Evolutionary conservation across 495 filamentous ascomycete genomes (phyloP).

Genomic region (Trichoderma gamsii): DNA sequence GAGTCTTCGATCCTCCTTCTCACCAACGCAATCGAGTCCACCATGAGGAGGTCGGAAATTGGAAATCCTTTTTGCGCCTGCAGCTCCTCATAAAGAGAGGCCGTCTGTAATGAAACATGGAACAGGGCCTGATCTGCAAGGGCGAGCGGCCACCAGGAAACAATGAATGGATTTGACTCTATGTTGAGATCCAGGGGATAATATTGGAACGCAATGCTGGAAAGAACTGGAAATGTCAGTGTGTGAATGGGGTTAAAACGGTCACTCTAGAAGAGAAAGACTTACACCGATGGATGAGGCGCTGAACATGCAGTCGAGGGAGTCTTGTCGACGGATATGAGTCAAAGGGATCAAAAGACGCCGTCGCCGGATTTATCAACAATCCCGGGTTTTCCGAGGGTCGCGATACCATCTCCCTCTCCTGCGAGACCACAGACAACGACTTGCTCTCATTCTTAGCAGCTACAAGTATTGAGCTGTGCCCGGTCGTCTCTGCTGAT

Average conservation of each 20-base stretch:
- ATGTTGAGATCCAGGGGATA: slow-evolving; percentile 46
- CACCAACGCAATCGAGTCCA: slow-evolving; percentile 43
- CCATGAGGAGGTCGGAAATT: slow-evolving; percentile 46
- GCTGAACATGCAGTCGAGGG: slow-evolving; percentile 38
- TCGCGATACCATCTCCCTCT: slow-evolving; percentile 6
- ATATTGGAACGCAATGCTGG: slow-evolving; percentile 50
- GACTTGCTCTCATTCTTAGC: neutral
- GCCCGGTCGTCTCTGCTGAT: neutral
- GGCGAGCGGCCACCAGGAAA: slow-evolving; percentile 51
- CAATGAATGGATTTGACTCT: slow-evolving; percentile 45
- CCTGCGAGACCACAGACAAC: slow-evolving; percentile 1
- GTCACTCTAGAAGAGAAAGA: slow-evolving; percentile 14
- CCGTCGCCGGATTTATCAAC: slow-evolving; percentile 19
- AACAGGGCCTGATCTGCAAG: slow-evolving; percentile 47
- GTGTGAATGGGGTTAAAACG: slow-evolving; percentile 6
- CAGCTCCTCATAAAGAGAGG: slow-evolving; percentile 46
- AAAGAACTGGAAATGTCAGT: slow-evolving; percentile 34
- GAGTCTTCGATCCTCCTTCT: slow-evolving; percentile 38
- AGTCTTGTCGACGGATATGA: slow-evolving; percentile 47
- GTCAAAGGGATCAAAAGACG: slow-evolving; percentile 44
- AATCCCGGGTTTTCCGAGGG: slow-evolving; percentile 15
- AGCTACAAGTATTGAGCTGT: neutral
- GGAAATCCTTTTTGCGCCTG: slow-evolving; percentile 42
- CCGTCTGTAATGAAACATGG: slow-evolving; percentile 49
- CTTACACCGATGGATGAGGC: slow-evolving; percentile 46